Conservation (phyloP, 768 basidiomycete genomes). For the Lentinula edodes region DNA sequence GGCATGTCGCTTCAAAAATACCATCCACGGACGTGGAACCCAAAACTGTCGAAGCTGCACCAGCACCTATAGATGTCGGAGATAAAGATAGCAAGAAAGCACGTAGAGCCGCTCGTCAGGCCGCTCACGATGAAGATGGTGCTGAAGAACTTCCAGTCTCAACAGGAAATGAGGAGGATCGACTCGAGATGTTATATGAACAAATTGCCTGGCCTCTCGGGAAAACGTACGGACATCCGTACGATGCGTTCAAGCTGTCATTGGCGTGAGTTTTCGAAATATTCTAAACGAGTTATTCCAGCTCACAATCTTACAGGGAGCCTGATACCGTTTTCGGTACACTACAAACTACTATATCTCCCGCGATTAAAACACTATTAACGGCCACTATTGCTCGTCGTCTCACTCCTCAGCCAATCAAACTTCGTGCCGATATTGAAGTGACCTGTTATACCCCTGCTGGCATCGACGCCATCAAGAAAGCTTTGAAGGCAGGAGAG, state of each 20-base stretch:
- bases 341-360: constrained; percentile 49
- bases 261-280: constrained; percentile 59
- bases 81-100: constrained; percentile 47
- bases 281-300: not conserved
- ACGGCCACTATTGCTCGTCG: constrained; percentile 86
- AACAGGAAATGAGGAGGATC: constrained; percentile 56
- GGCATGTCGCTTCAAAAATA: constrained; percentile 85
- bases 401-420: constrained; percentile 97
- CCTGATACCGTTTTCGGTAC: constrained; percentile 74
- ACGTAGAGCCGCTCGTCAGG: constrained; percentile 36
- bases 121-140: constrained; percentile 37
- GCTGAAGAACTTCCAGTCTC: constrained; percentile 32
- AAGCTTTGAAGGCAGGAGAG: constrained; percentile 86
- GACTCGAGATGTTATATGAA: constrained; percentile 84
- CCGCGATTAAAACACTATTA: constrained; percentile 57
- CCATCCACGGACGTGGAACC: constrained; percentile 37
- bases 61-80: constrained; percentile 22
- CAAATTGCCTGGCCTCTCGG: constrained; percentile 91
- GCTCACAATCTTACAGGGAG: constrained; percentile 21
- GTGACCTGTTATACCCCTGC: constrained; percentile 93
- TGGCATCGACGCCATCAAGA: constrained; percentile 96
- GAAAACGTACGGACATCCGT: constrained; percentile 88
- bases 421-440: constrained; percentile 96
- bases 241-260: constrained; percentile 97
- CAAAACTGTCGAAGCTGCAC: constrained; percentile 18